phyloP scores from a whole-genome alignment of 2,329 filamentous ascomycete genomes.

The Fusarium sp. region DNA sequence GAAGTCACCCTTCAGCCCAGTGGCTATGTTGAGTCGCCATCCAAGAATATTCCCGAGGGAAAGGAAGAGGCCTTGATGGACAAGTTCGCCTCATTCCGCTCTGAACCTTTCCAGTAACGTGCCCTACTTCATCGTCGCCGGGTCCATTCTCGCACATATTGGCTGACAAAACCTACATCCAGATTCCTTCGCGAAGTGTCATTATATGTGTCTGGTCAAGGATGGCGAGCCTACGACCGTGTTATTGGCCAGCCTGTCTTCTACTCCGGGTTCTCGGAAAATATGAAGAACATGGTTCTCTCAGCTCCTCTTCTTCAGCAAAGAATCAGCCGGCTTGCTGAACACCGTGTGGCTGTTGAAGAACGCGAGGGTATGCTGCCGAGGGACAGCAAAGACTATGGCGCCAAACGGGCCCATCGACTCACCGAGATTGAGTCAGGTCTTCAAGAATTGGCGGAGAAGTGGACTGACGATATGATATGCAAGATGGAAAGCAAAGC shows the following conservation, averaged over 20 bases:
- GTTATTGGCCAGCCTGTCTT: constrained; percentile 93
- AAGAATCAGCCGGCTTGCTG: constrained; percentile 81
- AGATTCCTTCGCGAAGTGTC: constrained; percentile 94
- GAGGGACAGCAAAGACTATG: constrained; percentile 63
- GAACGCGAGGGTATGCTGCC: constrained; percentile 76
- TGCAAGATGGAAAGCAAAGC: constrained; percentile 97
- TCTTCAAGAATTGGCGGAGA: constrained; percentile 82
- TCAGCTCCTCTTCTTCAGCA: constrained; percentile 77
- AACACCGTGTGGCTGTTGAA: constrained; percentile 78
- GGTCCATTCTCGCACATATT: not conserved
- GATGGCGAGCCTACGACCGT: constrained; percentile 94
- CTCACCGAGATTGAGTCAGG: constrained; percentile 75
- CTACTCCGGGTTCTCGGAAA: constrained; percentile 90
- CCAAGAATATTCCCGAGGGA: constrained; percentile 55
- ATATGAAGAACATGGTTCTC: constrained; percentile 84
- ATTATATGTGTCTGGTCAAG: constrained; percentile 89
- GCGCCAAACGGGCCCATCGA: constrained; percentile 60
- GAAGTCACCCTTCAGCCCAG: constrained; percentile 79
- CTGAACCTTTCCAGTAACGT: constrained; percentile 67
- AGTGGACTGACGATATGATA: constrained; percentile 94
- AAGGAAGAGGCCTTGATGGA: constrained; percentile 78
- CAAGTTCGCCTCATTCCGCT: constrained; percentile 87
- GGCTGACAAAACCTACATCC: constrained; percentile 31
- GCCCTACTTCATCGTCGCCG: constrained; percentile 19
- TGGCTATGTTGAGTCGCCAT: constrained; percentile 67